Evolutionary conservation across 1,284 basidiomycete genomes (phyloP).

Genomic region (Xerocomus subilludens): DNA sequence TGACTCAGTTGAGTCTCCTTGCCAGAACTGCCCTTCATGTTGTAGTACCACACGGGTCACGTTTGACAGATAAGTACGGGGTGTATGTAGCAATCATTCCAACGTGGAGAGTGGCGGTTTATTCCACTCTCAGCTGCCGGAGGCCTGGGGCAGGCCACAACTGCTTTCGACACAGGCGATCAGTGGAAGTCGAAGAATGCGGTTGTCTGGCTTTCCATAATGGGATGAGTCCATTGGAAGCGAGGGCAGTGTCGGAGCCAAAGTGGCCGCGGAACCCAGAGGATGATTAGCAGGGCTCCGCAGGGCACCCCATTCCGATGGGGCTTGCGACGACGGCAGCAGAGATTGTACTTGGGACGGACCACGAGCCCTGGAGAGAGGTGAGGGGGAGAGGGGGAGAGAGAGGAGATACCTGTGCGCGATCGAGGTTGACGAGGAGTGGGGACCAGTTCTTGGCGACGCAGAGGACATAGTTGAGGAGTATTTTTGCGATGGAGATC

Average conservation of each 20-base stretch:
- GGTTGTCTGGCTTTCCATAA: no score
- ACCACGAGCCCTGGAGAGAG: constrained; percentile 77
- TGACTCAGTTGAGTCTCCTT: constrained; percentile 1
- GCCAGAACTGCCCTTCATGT: not conserved
- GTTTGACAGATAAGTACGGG: no score
- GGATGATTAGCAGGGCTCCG: no score
- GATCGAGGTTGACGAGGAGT: constrained; percentile 88
- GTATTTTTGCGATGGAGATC: constrained; percentile 89
- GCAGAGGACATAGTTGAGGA: constrained; percentile 88
- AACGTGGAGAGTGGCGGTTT: no score
- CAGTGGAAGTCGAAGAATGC: no score
- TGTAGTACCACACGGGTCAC: no score
- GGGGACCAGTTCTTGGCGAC: constrained; percentile 88
- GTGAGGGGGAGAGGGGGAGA: constrained; percentile 25
- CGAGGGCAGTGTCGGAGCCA: constrained; percentile 83
- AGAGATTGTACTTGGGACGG: constrained; percentile 89
- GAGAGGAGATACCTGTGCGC: constrained; percentile 74
- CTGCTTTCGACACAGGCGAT: no score
- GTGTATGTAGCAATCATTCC: no score
- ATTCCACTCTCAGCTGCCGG: no score
- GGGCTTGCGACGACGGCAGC: constrained; percentile 80
- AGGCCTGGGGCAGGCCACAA: no score
- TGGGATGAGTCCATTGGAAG: constrained; percentile 87
- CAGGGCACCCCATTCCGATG: constrained; percentile 88
- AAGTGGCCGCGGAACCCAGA: constrained; percentile 87